Base-by-base conservation (phyloP, 306 rosid genomes). In the Casuarina cunninghamiana region DNA sequence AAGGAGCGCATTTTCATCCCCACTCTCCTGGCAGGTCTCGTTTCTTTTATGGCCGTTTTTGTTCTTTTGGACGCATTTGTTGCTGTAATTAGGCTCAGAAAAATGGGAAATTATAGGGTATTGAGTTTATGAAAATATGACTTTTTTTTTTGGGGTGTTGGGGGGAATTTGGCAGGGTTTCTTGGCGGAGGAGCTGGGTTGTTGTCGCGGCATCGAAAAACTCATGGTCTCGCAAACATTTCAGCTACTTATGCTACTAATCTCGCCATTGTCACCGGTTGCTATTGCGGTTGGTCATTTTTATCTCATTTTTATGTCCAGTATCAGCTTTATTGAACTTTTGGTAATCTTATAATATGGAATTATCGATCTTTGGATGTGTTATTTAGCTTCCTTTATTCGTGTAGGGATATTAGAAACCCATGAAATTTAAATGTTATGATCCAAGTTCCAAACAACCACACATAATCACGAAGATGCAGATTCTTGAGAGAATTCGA, bases 171-270 rank as follows among this genome's bases (percentile, higher is more conserved):
- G 49, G 78, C 89, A 90, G 98, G 97, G 72, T 50, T 91, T 87
- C 75, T 85, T 69, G 98, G 98, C 73, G 92, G 90, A 78, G 98
- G 97, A 89, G 80, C 78, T 77, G 98, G 97, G 21, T 77, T 89
- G 74, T 42, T 88, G 12, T 92, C 98, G 38, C 91, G 90, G 86
- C 90, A 95, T 84, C 84, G 97, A 39, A 91, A 82, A 83, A 78
- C 79, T 41, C 91, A 87, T 11, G 97, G 98, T 45, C 90, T 89
- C 57, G 86, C 90, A 6, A 82, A 81, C 11, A 86, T 84, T 75
- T 81, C 83, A 60, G 86, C 91, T n/a, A 90, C 86, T 71, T 93
- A 93, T 74, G 97, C 99, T 21, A 70, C 93, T 2, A 95, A 95
- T 72, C 88, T 91, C 42, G 83, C 96, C 81, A 81, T 95, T 55